Evolutionary conservation across 1,284 basidiomycete species (phyloP), one percentile per base, ranked within the genome.

Genomic region (Trametes sp.): DNA sequence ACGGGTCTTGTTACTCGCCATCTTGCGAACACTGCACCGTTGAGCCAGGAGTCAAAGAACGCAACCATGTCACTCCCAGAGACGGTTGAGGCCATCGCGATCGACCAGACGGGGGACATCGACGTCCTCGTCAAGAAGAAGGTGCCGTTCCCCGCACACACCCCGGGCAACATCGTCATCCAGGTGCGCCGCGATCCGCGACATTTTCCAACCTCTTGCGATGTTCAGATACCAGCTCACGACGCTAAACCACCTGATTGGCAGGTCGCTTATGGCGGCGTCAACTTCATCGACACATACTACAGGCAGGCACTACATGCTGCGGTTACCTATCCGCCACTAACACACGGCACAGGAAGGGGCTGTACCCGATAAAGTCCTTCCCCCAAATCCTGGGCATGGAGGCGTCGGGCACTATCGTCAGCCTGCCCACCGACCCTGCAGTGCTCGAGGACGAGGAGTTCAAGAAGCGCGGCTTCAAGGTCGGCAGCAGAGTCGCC

Each of bases 261-360:
- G n/a, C 11, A 89, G 87, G 81, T 86, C 21, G 81, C 88, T 68
- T 91, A 87, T 70, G 78, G 81, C 5, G 94, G 94, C n/a, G 84
- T 95, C 66, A 96, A 96, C 77, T 95, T 91, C 75, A 93, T 96
- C 73, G 95, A 96, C 76, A 94, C 90, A 4, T 93, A 93, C 75
- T 84, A 83, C 72, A 80, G 88, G 88, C 83, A 68, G 65, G 70
- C 60, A 45, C 21, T 8, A 35, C 16, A n/a, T 9, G 4, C 21
- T 16, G 9, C 28, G 8, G 10, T 21, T 13, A 31, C 21, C 33
- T 6, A 49, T 16, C 28, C 41, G 29, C 13, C 6, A 33, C 26
- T 31, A 24, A 21, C 23, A 21, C 35, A 21, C 16, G 23, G 42
- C 4, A 29, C 42, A 77, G 76, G 49, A 73, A 72, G 54, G 79